These are phyloP conservation scores for Populus davidiana DNA, from an alignment of 345 rosid genomes.

Conservation along the genomic window DNA sequence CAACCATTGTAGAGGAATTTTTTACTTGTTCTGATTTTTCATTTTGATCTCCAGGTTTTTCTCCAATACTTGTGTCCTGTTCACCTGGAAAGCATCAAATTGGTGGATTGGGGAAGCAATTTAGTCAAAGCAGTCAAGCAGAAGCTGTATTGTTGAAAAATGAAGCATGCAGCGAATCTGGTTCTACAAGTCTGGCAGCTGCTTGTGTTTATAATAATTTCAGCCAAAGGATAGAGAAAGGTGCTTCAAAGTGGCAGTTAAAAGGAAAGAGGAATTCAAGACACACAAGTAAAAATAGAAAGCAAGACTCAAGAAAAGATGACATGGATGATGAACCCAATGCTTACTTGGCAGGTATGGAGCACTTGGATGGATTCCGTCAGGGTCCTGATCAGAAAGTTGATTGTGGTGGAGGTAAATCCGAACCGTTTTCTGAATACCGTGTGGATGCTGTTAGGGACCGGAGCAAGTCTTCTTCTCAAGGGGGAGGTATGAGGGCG, in stretches of 20 bases:
- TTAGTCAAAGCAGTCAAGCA: constrained; percentile 42
- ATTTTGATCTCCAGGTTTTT: constrained; percentile 41
- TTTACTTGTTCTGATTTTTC: background rate
- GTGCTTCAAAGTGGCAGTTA: constrained; percentile 78
- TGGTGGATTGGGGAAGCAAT: constrained; percentile 44
- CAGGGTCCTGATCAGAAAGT: constrained; percentile 35
- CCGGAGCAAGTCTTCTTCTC: constrained; percentile 38
- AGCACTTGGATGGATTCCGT: constrained; percentile 36
- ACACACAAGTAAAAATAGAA: constrained; percentile 60
- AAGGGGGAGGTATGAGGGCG: constrained; percentile 31
- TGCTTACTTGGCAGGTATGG: constrained; percentile 27
- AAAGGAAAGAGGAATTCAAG: constrained; percentile 96
- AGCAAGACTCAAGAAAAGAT: constrained; percentile 50
- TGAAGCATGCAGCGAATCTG: constrained; percentile 48
- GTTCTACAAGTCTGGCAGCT: constrained; percentile 31
- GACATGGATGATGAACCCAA: constrained; percentile 42
- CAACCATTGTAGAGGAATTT: background rate
- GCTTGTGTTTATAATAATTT: constrained; percentile 26
- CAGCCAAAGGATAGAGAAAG: constrained; percentile 58
- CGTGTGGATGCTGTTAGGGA: constrained; percentile 27
- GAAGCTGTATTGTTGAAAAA: constrained; percentile 42
- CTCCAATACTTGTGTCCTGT: constrained; percentile 32
- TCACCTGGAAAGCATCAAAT: constrained; percentile 37
- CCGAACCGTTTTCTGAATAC: constrained; percentile 27
- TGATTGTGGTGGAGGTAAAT: constrained; percentile 27